Conservation (phyloP, 139 green algal genomes). For the Tetradesmus obliquus region DNA sequence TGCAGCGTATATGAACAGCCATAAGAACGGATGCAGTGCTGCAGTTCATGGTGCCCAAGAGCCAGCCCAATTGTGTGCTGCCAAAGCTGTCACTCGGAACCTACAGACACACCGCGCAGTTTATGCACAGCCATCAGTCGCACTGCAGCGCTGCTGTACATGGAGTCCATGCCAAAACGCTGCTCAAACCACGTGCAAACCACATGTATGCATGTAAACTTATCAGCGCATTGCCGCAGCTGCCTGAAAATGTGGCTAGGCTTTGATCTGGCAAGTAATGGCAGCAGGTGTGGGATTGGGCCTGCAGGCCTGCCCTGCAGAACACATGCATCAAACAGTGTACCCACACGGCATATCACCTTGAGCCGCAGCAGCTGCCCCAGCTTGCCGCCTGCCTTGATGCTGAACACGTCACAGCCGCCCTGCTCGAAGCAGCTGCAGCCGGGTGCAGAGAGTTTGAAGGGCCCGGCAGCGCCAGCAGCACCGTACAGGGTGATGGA, state of each 20-base stretch:
- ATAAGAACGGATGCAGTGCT: neutral
- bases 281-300: too few species aligned
- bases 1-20: neutral
- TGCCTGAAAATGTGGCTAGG: too few species aligned
- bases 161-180: too few species aligned
- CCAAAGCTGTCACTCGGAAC: neutral
- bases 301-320: too few species aligned
- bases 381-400: neutral
- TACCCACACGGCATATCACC: neutral
- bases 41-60: neutral
- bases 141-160: too few species aligned
- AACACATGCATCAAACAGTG: too few species aligned
- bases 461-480: slow-evolving; percentile 11
- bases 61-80: neutral
- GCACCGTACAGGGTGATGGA: slow-evolving; percentile 2
- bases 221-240: too few species aligned
- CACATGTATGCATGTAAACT: too few species aligned
- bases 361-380: neutral
- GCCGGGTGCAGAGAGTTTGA: neutral
- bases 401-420: neutral
- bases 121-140: too few species aligned
- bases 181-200: too few species aligned
- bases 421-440: neutral
- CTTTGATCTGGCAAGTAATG: too few species aligned
- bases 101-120: neutral